phyloP scores from a whole-genome alignment of 805 yeast genomes.

The Yarrowia porcina region DNA sequence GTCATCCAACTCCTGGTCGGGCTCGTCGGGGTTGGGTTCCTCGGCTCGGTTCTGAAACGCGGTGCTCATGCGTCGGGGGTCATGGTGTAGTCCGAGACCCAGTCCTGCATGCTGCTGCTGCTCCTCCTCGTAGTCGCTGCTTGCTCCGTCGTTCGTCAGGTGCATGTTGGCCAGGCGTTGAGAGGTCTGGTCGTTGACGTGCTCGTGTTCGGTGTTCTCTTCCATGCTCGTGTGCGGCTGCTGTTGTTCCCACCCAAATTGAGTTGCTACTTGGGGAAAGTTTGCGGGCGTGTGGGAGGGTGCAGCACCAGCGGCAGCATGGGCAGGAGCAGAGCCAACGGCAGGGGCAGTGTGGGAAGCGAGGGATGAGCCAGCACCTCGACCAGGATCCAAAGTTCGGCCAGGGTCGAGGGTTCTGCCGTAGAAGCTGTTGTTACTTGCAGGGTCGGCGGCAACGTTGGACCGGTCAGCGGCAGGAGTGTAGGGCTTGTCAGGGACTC shows the following conservation, averaged over 20 bases:
- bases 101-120: background rate
- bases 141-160: background rate
- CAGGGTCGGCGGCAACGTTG: background rate
- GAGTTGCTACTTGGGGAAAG: constrained; percentile 25
- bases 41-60: constrained; percentile 10
- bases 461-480: background rate
- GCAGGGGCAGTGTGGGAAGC: background rate
- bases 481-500: constrained; percentile 11
- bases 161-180: constrained; percentile 2
- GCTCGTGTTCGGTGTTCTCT: background rate
- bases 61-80: constrained; percentile 6
- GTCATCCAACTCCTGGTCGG: constrained; percentile 22
- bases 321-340: background rate
- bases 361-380: background rate
- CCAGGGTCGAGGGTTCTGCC: constrained; percentile 10
- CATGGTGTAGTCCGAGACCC: background rate
- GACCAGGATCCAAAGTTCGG: background rate
- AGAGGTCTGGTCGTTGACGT: background rate
- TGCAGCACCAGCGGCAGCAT: background rate
- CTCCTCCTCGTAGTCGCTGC: constrained; percentile 21
- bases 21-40: constrained; percentile 19
- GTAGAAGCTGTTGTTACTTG: constrained; percentile 4
- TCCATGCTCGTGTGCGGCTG: constrained; percentile 24
- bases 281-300: constrained; percentile 19
- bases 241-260: constrained; percentile 17